Conservation (phyloP, 1,139 yeast genomes). For the Zygosaccharomyces pseudobailii region DNA sequence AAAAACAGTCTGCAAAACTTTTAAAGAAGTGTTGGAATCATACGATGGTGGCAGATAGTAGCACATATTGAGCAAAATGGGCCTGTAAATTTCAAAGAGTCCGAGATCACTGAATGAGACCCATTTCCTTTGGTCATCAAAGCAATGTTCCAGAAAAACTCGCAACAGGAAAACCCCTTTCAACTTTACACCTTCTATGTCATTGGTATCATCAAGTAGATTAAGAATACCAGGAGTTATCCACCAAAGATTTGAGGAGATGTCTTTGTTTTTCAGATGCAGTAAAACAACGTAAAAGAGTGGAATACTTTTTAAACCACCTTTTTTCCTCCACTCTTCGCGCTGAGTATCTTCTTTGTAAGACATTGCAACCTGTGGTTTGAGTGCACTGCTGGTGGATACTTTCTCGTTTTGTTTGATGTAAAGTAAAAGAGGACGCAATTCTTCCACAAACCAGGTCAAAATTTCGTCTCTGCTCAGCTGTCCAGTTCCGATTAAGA, state of each 20-base stretch:
- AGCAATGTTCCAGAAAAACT: slow-evolving; percentile 14
- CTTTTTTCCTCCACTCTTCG: slow-evolving; percentile 21
- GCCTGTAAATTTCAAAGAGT: slow-evolving; percentile 24
- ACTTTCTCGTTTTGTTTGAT: slow-evolving; percentile 2
- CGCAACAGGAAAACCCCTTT: slow-evolving; percentile 23
- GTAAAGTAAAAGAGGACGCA: slow-evolving; percentile 13
- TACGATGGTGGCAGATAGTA: slow-evolving; percentile 30
- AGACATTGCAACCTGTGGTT: slow-evolving; percentile 20
- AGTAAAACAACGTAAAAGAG: slow-evolving; percentile 22
- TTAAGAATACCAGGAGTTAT: slow-evolving; percentile 33
- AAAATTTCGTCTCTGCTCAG: slow-evolving; percentile 3
- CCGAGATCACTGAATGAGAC: slow-evolving; percentile 26
- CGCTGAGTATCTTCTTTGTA: slow-evolving; percentile 21
- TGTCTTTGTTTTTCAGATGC: slow-evolving; percentile 16
- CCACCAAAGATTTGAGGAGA: slow-evolving; percentile 32
- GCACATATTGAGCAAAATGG: slow-evolving; percentile 24
- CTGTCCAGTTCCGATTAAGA: neutral
- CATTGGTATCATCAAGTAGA: slow-evolving; percentile 29
- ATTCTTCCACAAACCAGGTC: slow-evolving; percentile 2
- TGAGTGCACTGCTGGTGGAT: slow-evolving; percentile 9
- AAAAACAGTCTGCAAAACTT: slow-evolving; percentile 21
- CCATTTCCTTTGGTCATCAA: slow-evolving; percentile 16
- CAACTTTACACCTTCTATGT: slow-evolving; percentile 22
- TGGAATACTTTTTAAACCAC: slow-evolving; percentile 28
- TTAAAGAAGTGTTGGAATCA: slow-evolving; percentile 15